Conservation (phyloP, 345 rosid genomes). For the Eucalyptus grandis region DNA sequence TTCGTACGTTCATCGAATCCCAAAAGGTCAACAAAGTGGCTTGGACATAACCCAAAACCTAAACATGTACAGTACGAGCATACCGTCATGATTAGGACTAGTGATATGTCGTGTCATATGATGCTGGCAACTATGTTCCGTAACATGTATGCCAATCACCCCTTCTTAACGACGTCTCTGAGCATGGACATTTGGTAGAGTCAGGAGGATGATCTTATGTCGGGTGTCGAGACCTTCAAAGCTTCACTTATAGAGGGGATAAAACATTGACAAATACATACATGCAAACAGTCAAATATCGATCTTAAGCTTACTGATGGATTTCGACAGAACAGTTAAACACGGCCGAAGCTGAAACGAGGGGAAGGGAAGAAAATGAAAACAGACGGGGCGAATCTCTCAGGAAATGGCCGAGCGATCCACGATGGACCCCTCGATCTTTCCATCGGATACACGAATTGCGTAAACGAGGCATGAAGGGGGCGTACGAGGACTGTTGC, state of each 20-base stretch:
- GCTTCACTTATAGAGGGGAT: background rate
- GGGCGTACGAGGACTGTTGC: background rate
- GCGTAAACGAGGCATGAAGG: background rate
- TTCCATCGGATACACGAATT: background rate
- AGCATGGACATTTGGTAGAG: background rate
- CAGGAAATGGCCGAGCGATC: background rate
- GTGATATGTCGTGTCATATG: background rate
- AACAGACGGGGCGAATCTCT: background rate
- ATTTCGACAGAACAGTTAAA: background rate
- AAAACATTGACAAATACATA: background rate
- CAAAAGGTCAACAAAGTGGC: background rate
- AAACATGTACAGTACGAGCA: background rate
- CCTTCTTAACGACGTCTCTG: background rate
- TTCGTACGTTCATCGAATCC: background rate
- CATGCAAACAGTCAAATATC: background rate
- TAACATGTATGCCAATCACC: background rate
- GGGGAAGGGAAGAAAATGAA: background rate
- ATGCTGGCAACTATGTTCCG: background rate
- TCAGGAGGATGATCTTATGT: background rate
- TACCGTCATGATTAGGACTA: background rate
- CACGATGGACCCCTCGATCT: background rate
- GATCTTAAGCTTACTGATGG: background rate
- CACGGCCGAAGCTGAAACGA: background rate
- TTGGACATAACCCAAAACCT: background rate
- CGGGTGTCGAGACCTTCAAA: background rate